phyloP scores from a whole-genome alignment of 2,329 filamentous ascomycete genomes.

The Magnaporthiopsis rhizophila region DNA sequence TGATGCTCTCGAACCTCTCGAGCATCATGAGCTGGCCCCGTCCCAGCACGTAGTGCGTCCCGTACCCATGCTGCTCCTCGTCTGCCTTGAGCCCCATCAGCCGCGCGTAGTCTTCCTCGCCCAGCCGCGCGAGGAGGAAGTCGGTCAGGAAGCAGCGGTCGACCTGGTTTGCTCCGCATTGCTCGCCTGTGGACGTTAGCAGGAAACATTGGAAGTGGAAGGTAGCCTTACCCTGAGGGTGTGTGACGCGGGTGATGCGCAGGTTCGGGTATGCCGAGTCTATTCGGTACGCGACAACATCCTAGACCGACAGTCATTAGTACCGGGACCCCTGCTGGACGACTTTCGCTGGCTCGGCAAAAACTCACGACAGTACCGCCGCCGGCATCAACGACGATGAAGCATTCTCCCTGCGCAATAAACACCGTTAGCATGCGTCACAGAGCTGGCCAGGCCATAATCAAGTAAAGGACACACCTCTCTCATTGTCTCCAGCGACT shows the following conservation, averaged over 20 bases:
- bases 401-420: constrained; percentile 12
- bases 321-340: too few species aligned
- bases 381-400: constrained; percentile 16
- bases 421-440: neutral
- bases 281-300: constrained; percentile 14
- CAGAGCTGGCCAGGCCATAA: neutral
- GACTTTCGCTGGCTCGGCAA: too few species aligned
- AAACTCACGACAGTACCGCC: constrained; percentile 13
- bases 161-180: neutral
- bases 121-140: neutral
- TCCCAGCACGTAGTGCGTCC: neutral
- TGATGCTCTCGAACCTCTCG: constrained; percentile 11
- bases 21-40: constrained; percentile 13
- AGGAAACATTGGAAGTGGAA: too few species aligned
- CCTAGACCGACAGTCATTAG: neutral
- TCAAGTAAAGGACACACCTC: neutral
- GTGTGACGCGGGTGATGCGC: neutral
- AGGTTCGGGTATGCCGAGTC: constrained; percentile 9
- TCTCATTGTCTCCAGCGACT: constrained; percentile 8
- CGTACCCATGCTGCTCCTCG: neutral
- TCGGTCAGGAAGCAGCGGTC: neutral
- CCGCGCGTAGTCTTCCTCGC: neutral
- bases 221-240: neutral
- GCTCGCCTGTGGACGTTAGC: neutral
- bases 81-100: neutral